These are phyloP conservation scores for Saccharomycopsis hybrid DNA, from an alignment of 1,139 yeast species.

Conservation along the genomic window DNA sequence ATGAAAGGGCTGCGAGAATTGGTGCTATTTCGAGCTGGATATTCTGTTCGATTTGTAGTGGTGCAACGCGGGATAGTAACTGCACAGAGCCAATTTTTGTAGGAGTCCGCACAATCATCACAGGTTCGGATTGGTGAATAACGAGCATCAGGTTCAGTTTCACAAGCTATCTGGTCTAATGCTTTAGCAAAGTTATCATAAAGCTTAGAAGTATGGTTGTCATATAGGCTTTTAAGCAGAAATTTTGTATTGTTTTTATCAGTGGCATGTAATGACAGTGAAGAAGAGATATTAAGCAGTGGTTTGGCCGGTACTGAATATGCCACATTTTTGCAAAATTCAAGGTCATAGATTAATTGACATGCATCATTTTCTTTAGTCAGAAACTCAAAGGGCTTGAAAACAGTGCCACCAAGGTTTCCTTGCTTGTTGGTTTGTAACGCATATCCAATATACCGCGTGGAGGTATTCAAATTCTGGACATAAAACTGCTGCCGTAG, in stretches of 20 bases:
- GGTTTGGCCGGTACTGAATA: slow-evolving; percentile 74
- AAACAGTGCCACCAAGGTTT: slow-evolving; percentile 61
- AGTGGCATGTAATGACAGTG: neutral
- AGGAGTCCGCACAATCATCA: slow-evolving; percentile 61
- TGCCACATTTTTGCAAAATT: slow-evolving; percentile 76
- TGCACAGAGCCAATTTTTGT: slow-evolving; percentile 86
- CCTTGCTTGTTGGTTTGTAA: slow-evolving; percentile 40
- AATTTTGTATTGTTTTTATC: slow-evolving; percentile 22
- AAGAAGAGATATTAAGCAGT: slow-evolving; percentile 19
- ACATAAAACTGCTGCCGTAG: slow-evolving; percentile 57
- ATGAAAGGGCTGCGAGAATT: slow-evolving; percentile 59
- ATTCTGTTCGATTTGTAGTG: slow-evolving; percentile 41
- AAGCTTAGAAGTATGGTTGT: slow-evolving; percentile 47
- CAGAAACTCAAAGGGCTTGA: slow-evolving; percentile 50
- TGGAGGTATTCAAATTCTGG: slow-evolving; percentile 52
- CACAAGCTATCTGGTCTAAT: slow-evolving; percentile 70
- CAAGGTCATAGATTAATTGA: slow-evolving; percentile 64
- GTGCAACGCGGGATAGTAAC: slow-evolving; percentile 88
- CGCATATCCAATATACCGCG: slow-evolving; percentile 61
- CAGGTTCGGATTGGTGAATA: slow-evolving; percentile 75
- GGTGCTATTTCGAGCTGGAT: slow-evolving; percentile 41
- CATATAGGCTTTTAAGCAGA: slow-evolving; percentile 43
- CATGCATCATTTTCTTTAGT: slow-evolving; percentile 59
- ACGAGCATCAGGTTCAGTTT: slow-evolving; percentile 58
- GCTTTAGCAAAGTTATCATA: slow-evolving; percentile 70